Evolutionary conservation across 371 early-diverging fungal species (phyloP).

Genomic region (Lichtheimia corymbifera): DNA sequence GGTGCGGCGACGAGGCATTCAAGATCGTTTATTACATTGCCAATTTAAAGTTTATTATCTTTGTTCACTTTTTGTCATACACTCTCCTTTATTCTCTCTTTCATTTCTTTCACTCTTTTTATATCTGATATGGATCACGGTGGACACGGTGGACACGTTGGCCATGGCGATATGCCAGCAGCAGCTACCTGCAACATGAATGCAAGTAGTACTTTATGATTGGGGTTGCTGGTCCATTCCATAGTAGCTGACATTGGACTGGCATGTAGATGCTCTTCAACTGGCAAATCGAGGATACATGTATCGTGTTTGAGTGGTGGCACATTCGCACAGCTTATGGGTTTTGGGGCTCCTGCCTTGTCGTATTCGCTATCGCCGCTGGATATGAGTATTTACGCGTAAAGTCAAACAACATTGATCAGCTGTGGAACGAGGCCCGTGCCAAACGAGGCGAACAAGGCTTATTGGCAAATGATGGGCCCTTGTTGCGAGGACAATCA

Average conservation of each 20-base stretch:
- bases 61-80: no score
- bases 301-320: conserved; percentile 79
- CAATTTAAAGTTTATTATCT: no score
- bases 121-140: conserved; percentile 3
- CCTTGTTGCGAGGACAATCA: no score
- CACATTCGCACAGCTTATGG: conserved; percentile 55
- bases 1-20: no score
- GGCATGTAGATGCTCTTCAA: conserved; percentile 73
- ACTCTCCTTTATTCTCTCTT: neutral
- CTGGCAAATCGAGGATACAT: conserved; percentile 75
- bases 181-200: conserved; percentile 29
- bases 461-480: no score
- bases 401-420: conserved; percentile 54
- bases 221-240: no score
- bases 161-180: conserved; percentile 13
- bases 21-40: no score
- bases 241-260: no score
- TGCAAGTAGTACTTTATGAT: conserved; percentile 14
- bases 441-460: no score
- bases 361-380: conserved; percentile 59
- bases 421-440: conserved; percentile 21
- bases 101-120: neutral
- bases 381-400: conserved; percentile 64
- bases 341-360: conserved; percentile 59
- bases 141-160: neutral